A percentile compares a stretch with the other conserved stretches of the same genome.
Evolutionary conservation across 2,329 filamentous ascomycete genomes (phyloP).

Genomic region (Nigrospora osmanthi): DNA sequence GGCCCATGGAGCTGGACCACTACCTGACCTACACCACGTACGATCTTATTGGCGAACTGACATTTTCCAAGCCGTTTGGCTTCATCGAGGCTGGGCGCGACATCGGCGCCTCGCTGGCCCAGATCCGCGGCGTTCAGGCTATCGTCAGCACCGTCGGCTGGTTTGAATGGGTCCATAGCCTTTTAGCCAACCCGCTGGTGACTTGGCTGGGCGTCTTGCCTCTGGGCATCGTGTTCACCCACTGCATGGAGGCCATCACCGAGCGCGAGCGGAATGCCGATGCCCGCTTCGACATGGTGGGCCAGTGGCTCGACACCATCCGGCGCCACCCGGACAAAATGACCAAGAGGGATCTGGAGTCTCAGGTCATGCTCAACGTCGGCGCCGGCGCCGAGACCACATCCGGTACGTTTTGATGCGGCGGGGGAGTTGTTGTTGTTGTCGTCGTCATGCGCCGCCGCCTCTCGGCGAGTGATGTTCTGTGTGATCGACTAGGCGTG

Average conservation of each 20-base stretch:
- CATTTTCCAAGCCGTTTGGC: conserved; percentile 21
- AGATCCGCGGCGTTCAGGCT: background rate
- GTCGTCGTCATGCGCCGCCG: too few relatives aligned
- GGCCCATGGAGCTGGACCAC: conserved; percentile 9
- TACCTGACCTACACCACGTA: conserved; percentile 19
- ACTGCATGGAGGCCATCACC: conserved; percentile 2
- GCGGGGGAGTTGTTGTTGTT: background rate
- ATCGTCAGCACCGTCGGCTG: background rate
- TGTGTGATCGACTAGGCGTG: too few relatives aligned
- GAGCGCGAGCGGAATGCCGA: conserved; percentile 8
- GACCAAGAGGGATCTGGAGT: background rate
- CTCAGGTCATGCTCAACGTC: conserved; percentile 3
- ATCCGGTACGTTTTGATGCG: conserved; percentile 1
- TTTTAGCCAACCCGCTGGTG: conserved; percentile 11
- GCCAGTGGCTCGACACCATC: conserved; percentile 9
- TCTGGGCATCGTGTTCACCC: conserved; percentile 2
- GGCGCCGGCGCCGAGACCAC: background rate
- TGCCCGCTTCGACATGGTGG: conserved; percentile 8
- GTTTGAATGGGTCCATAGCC: background rate
- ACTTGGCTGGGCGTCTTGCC: conserved; percentile 9
- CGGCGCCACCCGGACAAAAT: conserved; percentile 7
- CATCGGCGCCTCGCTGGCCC: conserved; percentile 7
- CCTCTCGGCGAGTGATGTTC: too few relatives aligned
- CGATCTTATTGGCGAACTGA: conserved; percentile 22
- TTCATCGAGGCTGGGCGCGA: conserved; percentile 18